A percentile compares a stretch with the other conserved stretches of the same genome.
Evolutionary conservation across 106 monocot species (phyloP).

Genomic region (Posidonia australis): DNA sequence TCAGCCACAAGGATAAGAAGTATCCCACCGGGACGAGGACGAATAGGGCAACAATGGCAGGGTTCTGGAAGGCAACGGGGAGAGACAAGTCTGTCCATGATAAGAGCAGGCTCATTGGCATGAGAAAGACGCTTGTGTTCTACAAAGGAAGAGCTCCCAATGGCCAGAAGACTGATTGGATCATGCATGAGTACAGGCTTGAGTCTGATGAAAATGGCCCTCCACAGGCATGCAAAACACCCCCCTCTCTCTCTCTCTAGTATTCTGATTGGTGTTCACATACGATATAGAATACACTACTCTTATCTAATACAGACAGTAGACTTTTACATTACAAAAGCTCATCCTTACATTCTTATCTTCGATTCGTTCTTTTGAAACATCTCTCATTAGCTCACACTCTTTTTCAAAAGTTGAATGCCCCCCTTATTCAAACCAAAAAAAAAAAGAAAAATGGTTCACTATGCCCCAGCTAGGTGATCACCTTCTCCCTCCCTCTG

Average conservation of each 20-base stretch:
- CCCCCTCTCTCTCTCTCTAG: no score
- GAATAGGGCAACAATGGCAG: slow-evolving; percentile 62
- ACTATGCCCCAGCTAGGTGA: no score
- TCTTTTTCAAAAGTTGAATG: neutral
- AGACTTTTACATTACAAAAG: no score
- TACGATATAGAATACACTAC: neutral
- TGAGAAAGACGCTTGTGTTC: slow-evolving; percentile 94
- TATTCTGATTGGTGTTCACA: neutral
- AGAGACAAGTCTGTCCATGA: slow-evolving; percentile 56
- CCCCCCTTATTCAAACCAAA: no score
- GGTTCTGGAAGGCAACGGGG: slow-evolving; percentile 94
- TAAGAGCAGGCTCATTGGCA: slow-evolving; percentile 61
- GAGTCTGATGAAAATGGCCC: slow-evolving; percentile 61
- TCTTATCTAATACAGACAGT: neutral
- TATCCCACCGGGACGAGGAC: slow-evolving; percentile 92
- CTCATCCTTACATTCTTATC: neutral
- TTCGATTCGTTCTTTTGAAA: neutral
- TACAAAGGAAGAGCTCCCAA: slow-evolving; percentile 87
- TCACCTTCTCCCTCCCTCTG: neutral
- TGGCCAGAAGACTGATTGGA: slow-evolving; percentile 88
- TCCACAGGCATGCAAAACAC: slow-evolving; percentile 31
- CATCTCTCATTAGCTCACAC: neutral
- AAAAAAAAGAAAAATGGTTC: no score
- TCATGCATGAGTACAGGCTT: slow-evolving; percentile 89
- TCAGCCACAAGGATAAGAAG: slow-evolving; percentile 96